Evolutionary conservation across 352 stramenopile genomes (phyloP), one percentile per base, ranked within the genome.

Genomic region (Phytopythium chamaehyphon): DNA sequence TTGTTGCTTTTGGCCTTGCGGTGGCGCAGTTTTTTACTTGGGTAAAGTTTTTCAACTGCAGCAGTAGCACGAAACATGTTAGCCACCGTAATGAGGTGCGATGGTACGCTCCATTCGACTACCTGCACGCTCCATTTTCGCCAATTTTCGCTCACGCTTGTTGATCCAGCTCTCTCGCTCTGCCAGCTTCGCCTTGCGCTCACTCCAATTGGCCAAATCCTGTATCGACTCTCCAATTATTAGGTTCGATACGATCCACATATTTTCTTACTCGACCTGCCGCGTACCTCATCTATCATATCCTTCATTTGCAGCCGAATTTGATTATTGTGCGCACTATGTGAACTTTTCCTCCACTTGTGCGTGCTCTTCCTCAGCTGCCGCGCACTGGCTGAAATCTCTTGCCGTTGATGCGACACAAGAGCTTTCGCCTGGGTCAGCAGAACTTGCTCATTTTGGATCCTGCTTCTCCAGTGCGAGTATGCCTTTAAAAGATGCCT

Each of bases 221-320:
- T 78, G 24, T 7, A 9, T 5, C 5, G 19, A 18, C 42, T 15
- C 9, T 22, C 10, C 12, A 22, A 31, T 36, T 35, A 9, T 35
- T 16, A 23, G 21, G 9, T 3, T 4, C 19, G n/a, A 15, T 11
- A 4, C 4, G 2, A 14, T 16, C 15, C 16, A 12, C 12, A n/a
- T 11, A 47, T 14, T 1, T 18, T 24, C 14, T n/a, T 23, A 19
- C 6, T 22, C 18, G 3, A 50, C n/a, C 26, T 37, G 49, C 18
- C 18, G 23, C 33, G 48, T 40, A 80, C 69, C 55, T 86, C 62
- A 47, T 89, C 73, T 38, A 86, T 79, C 64, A 86, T 86, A 3
- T 60, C 59, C 47, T 81, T 82, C 61, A 86, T 79, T 44, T 89
- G 73, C 5, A 64, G 60, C 24, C 82, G 54, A 39, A 85, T 71